These are phyloP conservation scores for Deakozyma indianensis DNA, from an alignment of 805 yeast species.

Conservation along the genomic window DNA sequence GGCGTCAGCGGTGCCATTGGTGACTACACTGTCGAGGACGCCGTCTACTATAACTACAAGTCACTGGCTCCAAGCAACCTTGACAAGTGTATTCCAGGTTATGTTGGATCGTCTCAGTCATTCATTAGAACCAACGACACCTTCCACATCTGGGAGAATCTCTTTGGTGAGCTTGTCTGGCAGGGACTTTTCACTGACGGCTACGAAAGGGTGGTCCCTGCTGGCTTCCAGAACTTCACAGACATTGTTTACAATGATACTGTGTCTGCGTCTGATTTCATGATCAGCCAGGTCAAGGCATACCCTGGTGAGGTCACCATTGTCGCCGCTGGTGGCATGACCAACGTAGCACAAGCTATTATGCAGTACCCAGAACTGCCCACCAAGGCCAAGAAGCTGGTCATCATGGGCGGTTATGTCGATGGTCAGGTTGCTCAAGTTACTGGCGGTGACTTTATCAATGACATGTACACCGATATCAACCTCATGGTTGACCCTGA, in stretches of 20 bases:
- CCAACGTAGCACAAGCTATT: slow-evolving; percentile 32
- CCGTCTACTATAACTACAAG: not conserved
- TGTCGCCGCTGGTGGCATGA: slow-evolving; percentile 29
- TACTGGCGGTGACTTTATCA: slow-evolving; percentile 18
- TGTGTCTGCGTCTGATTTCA: not conserved
- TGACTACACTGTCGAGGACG: not conserved
- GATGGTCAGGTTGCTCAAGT: slow-evolving; percentile 28
- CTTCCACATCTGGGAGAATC: not conserved
- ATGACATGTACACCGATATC: slow-evolving; percentile 30
- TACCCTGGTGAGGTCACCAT: slow-evolving; percentile 15
- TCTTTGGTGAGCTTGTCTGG: not conserved
- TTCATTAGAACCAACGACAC: not conserved
- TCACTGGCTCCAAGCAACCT: not conserved
- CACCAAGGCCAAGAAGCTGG: slow-evolving; percentile 26
- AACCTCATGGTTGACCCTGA: slow-evolving; percentile 32
- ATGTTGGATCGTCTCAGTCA: not conserved
- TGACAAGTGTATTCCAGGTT: not conserved
- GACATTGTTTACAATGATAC: slow-evolving; percentile 1
- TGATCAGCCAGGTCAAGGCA: slow-evolving; percentile 1
- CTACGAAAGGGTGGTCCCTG: not conserved
- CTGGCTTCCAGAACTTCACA: not conserved
- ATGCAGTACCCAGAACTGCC: slow-evolving; percentile 26
- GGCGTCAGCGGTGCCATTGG: not conserved
- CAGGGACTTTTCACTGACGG: not conserved
- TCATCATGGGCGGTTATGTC: slow-evolving; percentile 31